Base-by-base conservation (phyloP, 2,329 filamentous ascomycete species). In the Didymella pomorum region DNA sequence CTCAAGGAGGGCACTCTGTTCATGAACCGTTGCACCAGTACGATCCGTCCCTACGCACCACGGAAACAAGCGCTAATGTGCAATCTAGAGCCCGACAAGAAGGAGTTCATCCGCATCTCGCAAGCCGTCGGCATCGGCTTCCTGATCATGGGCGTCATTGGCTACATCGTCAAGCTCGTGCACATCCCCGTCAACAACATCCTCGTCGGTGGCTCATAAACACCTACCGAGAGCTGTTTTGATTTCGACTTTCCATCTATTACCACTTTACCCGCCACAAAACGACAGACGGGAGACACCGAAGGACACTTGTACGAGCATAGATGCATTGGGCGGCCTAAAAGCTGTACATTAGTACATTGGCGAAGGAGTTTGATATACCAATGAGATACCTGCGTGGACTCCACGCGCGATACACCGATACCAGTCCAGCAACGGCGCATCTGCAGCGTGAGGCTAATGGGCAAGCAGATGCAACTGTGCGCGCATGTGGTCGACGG, bases 111-210 rank as follows among this genome's bases (percentile, higher is more conserved):
- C 65, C 68, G 81, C 71, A 83, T 83, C 70, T 81, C 77, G 44
- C 81, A 82, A 67, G 81, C 82, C 56, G 82, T 83, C 47, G 81
- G 81, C 63, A 78, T 83, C 56, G 81, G 82, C 59, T 84, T 84
- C 74, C 63, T 83, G 41, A 79, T 83, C 47, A 84, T 84, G 82
- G 82, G 81, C 45, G 79, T 81, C 54, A 82, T 84, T 58, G 81
- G 81, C 64, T 83, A 82, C 70, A 69, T 83, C 44, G 80, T 83
- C 68, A 83, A 83, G 74, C 79, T 83, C 53, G 76, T 83, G 52
- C 81, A 83, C 69, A 83, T 84, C 58, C 81, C 81, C 44, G 79
- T 84, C 62, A 83, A 83, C 75, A 83, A 83, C 72, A 83, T 83
- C 63, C 76, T 84, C 58, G 81, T 84, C 61, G 76, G 76, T 56